Conservation (phyloP, 1,284 basidiomycete species). For the Ganoderma resinaceum region DNA sequence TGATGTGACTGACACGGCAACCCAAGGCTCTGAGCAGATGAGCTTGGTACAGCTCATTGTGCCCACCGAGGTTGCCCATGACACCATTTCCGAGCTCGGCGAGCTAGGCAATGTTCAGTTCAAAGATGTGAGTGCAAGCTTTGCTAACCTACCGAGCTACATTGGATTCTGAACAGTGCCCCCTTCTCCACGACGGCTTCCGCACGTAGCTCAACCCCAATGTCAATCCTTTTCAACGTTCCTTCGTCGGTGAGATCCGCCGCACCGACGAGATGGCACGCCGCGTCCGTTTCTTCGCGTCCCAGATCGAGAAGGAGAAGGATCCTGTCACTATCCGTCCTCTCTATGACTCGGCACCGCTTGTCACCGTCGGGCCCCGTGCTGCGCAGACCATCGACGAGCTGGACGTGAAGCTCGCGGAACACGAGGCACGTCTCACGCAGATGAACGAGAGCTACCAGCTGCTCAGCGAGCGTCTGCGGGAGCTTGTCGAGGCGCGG, state of each 20-base stretch:
- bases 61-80: conserved; percentile 97
- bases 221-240: conserved; percentile 98
- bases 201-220: conserved; percentile 87
- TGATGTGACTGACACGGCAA: conserved; percentile 25
- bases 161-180: conserved; percentile 14
- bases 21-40: conserved; percentile 92
- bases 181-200: not conserved
- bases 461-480: conserved; percentile 85
- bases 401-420: conserved; percentile 86
- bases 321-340: conserved; percentile 85
- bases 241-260: conserved; percentile 95
- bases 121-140: conserved; percentile 82
- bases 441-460: conserved; percentile 98
- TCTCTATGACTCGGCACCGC: conserved; percentile 81
- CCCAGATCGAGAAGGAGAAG: conserved; percentile 88
- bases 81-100: conserved; percentile 94
- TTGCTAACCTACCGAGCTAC: conserved; percentile 4
- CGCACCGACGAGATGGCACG: conserved; percentile 96
- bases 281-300: conserved; percentile 88
- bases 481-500: conserved; percentile 91
- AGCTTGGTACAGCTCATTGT: conserved; percentile 98
- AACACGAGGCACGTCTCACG: conserved; percentile 86
- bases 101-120: conserved; percentile 97
- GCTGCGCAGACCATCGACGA: conserved; percentile 95
- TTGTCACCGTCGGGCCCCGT: conserved; percentile 88